Percentiles rank a stretch among this genome's conserved stretches.
Conservation (phyloP, 2,329 filamentous ascomycete species). For the Arthrobotrys musiformis region DNA sequence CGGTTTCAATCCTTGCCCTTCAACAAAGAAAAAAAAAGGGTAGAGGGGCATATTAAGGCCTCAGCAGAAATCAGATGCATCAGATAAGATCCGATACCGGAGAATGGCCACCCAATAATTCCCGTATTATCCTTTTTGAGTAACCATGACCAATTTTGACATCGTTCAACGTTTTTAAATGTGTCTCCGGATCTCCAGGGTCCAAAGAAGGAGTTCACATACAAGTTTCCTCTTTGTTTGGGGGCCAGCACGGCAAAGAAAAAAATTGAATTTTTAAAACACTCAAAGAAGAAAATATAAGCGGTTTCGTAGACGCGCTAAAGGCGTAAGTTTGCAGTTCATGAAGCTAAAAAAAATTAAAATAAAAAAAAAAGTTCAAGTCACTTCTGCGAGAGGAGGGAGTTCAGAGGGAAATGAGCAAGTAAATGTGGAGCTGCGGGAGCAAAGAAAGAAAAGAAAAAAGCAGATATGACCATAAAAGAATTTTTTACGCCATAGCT, state of each 20-base stretch:
- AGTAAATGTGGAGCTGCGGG: constrained; percentile 31
- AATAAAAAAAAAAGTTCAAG: constrained; percentile 4
- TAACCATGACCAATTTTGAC: constrained; percentile 50
- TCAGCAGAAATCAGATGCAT: constrained; percentile 54
- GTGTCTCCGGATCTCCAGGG: constrained; percentile 37
- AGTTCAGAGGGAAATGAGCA: constrained; percentile 48
- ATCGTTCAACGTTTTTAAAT: constrained; percentile 28
- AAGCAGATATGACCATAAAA: not conserved
- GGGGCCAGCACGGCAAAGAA: not conserved
- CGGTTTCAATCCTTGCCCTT: constrained; percentile 1
- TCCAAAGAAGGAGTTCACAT: constrained; percentile 9
- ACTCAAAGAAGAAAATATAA: constrained; percentile 19
- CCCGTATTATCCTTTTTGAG: constrained; percentile 41
- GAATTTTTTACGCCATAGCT: constrained; percentile 9
- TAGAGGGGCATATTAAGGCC: not conserved
- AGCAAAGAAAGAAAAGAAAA: constrained; percentile 17
- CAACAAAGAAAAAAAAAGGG: constrained; percentile 14
- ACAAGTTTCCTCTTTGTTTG: constrained; percentile 46
- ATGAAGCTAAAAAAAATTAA: constrained; percentile 17
- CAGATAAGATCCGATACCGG: constrained; percentile 56
- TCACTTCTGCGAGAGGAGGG: constrained; percentile 31
- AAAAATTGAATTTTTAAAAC: not conserved
- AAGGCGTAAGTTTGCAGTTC: constrained; percentile 1
- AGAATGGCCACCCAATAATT: constrained; percentile 39
- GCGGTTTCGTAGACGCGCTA: constrained; percentile 18